Percentiles rank a stretch among this genome's conserved stretches.
Conservation (phyloP, 805 yeast species). For the Yamadazyma kitorensis region DNA sequence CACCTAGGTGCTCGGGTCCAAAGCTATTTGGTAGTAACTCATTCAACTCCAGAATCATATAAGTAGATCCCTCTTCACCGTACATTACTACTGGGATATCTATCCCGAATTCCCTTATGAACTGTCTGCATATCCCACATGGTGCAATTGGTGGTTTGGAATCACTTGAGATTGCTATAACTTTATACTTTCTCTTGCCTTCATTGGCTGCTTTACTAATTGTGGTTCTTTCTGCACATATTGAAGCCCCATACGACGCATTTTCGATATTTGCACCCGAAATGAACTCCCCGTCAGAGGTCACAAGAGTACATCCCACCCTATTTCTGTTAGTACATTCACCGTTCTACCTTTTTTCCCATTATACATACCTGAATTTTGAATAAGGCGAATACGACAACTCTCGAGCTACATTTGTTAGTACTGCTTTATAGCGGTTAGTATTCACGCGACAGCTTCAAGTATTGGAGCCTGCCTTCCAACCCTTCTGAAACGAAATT, state of each 20-base stretch:
- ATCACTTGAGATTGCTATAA: constrained; percentile 12
- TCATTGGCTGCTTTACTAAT: constrained; percentile 26
- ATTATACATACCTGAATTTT: constrained; percentile 42
- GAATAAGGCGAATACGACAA: constrained; percentile 70
- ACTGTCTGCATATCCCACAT: constrained; percentile 93
- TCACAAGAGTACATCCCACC: constrained; percentile 77
- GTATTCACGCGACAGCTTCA: too few relatives aligned
- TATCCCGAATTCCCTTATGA: constrained; percentile 74
- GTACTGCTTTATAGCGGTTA: too few relatives aligned
- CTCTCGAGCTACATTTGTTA: constrained; percentile 43
- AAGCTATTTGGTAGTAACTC: constrained; percentile 81
- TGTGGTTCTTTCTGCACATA: constrained; percentile 42
- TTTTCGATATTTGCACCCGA: constrained; percentile 90
- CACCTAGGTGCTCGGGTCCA: constrained; percentile 78
- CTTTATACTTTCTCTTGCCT: constrained; percentile 8
- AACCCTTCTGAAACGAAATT: too few relatives aligned
- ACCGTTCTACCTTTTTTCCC: not conserved
- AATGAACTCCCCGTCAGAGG: constrained; percentile 46
- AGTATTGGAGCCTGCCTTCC: too few relatives aligned
- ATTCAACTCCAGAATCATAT: constrained; percentile 41
- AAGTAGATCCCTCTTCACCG: constrained; percentile 45
- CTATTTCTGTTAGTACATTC: too few relatives aligned
- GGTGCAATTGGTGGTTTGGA: constrained; percentile 61
- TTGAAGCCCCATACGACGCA: constrained; percentile 73
- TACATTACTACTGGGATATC: constrained; percentile 69